Conservation (phyloP, 106 monocot genomes). For the Ottelia alismoides region DNA sequence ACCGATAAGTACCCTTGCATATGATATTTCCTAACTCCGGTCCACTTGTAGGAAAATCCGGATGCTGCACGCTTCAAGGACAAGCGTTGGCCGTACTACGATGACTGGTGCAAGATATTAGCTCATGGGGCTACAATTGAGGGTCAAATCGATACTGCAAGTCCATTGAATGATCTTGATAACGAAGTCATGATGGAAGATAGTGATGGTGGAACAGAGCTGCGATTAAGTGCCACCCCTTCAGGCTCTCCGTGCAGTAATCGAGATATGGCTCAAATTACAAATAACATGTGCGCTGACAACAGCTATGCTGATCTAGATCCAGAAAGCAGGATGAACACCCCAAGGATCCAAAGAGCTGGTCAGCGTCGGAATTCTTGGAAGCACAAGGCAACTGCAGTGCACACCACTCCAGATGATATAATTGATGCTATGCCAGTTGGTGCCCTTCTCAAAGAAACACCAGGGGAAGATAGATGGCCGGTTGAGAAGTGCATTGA, state of each 20-base stretch:
- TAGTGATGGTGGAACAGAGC: background rate
- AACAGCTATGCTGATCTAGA: background rate
- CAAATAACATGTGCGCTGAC: too few relatives aligned
- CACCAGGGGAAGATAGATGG: background rate
- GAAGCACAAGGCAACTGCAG: background rate
- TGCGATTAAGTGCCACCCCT: background rate
- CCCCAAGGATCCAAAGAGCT: too few relatives aligned
- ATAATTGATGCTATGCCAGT: background rate
- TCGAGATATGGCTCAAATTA: background rate
- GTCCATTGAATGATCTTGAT: background rate
- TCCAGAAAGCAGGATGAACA: background rate
- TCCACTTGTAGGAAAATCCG: background rate
- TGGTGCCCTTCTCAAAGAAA: background rate
- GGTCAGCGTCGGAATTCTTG: background rate
- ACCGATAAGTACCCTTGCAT: too few relatives aligned
- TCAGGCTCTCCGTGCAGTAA: background rate
- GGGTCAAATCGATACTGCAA: background rate
- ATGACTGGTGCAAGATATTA: constrained; percentile 2
- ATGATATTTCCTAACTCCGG: too few relatives aligned
- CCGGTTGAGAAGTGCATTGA: constrained; percentile 1
- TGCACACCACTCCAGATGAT: background rate
- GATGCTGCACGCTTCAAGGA: background rate
- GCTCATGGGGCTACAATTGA: background rate
- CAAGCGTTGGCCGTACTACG: background rate
- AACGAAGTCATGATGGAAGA: background rate